phyloP scores from a whole-genome alignment of 2,329 filamentous ascomycete genomes.

The Phaeosphaeria sp. region DNA sequence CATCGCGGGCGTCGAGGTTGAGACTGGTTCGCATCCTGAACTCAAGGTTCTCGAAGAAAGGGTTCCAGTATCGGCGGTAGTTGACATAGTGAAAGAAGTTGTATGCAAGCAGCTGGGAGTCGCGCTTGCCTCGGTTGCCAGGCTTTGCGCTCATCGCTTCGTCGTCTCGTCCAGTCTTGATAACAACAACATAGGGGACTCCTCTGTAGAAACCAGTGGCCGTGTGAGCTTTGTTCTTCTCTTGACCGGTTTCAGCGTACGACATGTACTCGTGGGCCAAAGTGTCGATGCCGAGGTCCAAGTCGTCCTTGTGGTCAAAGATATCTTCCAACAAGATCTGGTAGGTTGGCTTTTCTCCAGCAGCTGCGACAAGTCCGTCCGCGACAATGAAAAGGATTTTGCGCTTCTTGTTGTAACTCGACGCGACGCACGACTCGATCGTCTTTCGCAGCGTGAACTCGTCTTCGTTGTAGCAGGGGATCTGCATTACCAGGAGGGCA shows the following conservation, averaged over 20 bases:
- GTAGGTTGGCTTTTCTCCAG: not conserved
- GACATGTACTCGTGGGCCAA: not conserved
- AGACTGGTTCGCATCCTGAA: not conserved
- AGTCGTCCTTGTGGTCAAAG: not conserved
- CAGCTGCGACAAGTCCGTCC: not conserved
- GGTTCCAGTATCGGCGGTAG: not conserved
- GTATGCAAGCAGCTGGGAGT: not conserved
- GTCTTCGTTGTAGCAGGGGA: not conserved
- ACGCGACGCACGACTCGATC: not conserved
- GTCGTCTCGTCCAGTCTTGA: not conserved
- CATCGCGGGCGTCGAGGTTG: not conserved
- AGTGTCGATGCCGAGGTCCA: not conserved
- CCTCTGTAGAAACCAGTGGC: not conserved
- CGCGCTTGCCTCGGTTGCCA: not conserved
- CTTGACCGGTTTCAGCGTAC: not conserved
- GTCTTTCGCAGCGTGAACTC: not conserved
- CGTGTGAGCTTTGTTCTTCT: not conserved
- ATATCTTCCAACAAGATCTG: not conserved
- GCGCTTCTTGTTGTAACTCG: not conserved
- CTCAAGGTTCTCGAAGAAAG: not conserved
- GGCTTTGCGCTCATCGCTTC: not conserved
- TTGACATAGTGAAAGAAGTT: slow-evolving; percentile 1
- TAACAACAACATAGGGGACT: not conserved
- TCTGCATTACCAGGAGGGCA: not conserved
- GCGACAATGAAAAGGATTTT: not conserved